These are phyloP conservation scores for Alternaria triticina DNA, from an alignment of 2,329 filamentous ascomycete species.

Conservation along the genomic window DNA sequence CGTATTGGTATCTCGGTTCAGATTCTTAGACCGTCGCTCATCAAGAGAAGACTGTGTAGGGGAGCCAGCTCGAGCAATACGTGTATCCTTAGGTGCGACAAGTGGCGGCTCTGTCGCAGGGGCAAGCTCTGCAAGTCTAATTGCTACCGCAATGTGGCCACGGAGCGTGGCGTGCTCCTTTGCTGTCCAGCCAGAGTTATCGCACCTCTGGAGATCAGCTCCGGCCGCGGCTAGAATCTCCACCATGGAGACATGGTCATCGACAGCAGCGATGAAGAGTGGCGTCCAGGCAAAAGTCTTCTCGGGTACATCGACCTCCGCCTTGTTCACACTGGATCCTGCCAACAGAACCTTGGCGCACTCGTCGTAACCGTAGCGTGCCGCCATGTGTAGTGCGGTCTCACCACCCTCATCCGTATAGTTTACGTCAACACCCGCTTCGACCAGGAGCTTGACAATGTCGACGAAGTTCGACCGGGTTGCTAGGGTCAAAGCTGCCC, in stretches of 20 bases:
- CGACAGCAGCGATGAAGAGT: slow-evolving; percentile 90
- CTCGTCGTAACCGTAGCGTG: slow-evolving; percentile 81
- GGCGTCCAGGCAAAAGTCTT: slow-evolving; percentile 92
- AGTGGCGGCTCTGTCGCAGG: slow-evolving; percentile 40
- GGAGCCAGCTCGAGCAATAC: slow-evolving; percentile 46
- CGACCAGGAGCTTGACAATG: slow-evolving; percentile 86
- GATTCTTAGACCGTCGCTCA: slow-evolving; percentile 50
- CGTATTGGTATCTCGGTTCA: slow-evolving; percentile 48
- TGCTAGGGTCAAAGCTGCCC: slow-evolving; percentile 84
- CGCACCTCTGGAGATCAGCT: slow-evolving; percentile 74
- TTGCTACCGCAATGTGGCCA: slow-evolving; percentile 83
- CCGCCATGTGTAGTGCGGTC: slow-evolving; percentile 89
- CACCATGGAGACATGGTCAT: slow-evolving; percentile 78
- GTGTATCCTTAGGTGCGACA: slow-evolving; percentile 35
- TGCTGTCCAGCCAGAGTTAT: slow-evolving; percentile 92
- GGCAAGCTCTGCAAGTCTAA: slow-evolving; percentile 67
- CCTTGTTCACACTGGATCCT: slow-evolving; percentile 72
- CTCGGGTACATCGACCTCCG: slow-evolving; percentile 78
- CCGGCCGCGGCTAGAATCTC: slow-evolving; percentile 79
- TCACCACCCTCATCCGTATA: slow-evolving; percentile 90
- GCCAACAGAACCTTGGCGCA: slow-evolving; percentile 79
- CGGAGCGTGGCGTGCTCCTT: slow-evolving; percentile 91
- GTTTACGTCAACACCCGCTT: slow-evolving; percentile 91
- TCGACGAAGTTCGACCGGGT: slow-evolving; percentile 84
- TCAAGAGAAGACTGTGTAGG: slow-evolving; percentile 65